Conservation (phyloP, 768 basidiomycete species). For the Tylopilus balloui region DNA sequence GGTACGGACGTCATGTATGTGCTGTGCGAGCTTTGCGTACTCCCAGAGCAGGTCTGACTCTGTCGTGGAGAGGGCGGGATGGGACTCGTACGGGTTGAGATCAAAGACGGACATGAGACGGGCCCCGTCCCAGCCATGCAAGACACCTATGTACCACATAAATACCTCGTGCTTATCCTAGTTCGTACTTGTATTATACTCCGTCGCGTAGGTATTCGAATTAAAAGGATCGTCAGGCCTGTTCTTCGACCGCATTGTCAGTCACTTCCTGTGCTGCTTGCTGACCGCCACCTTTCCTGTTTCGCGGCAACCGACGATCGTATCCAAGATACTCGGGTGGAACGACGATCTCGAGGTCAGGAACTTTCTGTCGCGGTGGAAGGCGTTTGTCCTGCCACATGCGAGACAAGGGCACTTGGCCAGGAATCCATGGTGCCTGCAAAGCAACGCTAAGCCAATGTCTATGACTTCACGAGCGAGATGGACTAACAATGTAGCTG, state of each 20-base stretch:
- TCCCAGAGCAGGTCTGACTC: conserved; percentile 89
- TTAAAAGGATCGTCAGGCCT: background rate
- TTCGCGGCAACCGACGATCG: conserved; percentile 34
- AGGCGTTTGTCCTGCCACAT: conserved; percentile 39
- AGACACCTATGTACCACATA: conserved; percentile 14
- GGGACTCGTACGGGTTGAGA: conserved; percentile 68
- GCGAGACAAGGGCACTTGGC: conserved; percentile 20
- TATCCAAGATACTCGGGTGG: conserved; percentile 35
- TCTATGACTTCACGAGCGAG: background rate
- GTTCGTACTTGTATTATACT: background rate
- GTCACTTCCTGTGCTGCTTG: background rate
- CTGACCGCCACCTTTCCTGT: background rate
- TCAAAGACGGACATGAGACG: conserved; percentile 30
- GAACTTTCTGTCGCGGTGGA: conserved; percentile 35
- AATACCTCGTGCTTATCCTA: too few relatives aligned
- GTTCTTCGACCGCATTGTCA: background rate
- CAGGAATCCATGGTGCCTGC: conserved; percentile 44
- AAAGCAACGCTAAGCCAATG: background rate
- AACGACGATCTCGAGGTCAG: conserved; percentile 34
- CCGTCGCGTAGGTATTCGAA: background rate
- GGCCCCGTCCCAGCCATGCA: conserved; percentile 69
- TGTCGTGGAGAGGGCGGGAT: conserved; percentile 58
- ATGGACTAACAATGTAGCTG: conserved; percentile 41
- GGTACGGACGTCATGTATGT: conserved; percentile 64
- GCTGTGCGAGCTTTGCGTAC: conserved; percentile 81